Percentiles rank a stretch among this genome's conserved stretches.
These are phyloP conservation scores for Coccomyxa sp. DNA, from an alignment of 139 green algal genomes.

Conservation along the genomic window DNA sequence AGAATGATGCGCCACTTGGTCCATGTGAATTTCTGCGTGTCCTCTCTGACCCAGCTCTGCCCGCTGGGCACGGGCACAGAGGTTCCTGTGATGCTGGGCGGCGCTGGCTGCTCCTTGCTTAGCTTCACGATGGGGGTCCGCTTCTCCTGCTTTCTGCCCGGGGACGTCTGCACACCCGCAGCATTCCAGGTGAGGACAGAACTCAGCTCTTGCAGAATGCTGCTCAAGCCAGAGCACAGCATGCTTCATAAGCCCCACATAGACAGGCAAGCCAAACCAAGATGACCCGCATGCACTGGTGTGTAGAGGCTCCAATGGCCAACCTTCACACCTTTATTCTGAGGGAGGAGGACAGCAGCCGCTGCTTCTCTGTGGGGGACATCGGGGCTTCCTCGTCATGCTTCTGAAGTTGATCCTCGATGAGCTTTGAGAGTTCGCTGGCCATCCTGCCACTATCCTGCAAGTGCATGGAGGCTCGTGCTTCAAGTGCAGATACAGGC, in stretches of 20 bases:
- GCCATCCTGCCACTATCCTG: too few relatives aligned
- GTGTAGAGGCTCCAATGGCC: background rate
- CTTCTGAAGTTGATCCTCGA: conserved; percentile 10
- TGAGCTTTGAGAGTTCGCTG: conserved; percentile 8
- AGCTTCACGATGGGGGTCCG: background rate
- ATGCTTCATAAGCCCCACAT: background rate
- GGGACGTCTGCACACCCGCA: background rate
- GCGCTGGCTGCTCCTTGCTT: background rate
- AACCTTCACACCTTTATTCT: background rate
- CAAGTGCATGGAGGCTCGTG: too few relatives aligned
- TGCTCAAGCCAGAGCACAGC: background rate
- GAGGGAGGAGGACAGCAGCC: conserved; percentile 1
- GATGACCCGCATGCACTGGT: background rate
- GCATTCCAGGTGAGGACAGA: background rate
- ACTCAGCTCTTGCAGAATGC: too few relatives aligned
- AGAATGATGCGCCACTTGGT: background rate
- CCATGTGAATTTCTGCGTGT: background rate
- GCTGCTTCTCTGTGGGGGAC: background rate
- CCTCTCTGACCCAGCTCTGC: background rate
- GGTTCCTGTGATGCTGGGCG: background rate
- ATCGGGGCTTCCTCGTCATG: background rate
- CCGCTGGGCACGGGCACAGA: background rate
- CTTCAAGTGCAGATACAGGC: too few relatives aligned
- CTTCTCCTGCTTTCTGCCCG: background rate
- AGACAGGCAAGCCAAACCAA: background rate